Base-by-base conservation (phyloP, 345 rosid species). In the Moricandia moricandioides region DNA sequence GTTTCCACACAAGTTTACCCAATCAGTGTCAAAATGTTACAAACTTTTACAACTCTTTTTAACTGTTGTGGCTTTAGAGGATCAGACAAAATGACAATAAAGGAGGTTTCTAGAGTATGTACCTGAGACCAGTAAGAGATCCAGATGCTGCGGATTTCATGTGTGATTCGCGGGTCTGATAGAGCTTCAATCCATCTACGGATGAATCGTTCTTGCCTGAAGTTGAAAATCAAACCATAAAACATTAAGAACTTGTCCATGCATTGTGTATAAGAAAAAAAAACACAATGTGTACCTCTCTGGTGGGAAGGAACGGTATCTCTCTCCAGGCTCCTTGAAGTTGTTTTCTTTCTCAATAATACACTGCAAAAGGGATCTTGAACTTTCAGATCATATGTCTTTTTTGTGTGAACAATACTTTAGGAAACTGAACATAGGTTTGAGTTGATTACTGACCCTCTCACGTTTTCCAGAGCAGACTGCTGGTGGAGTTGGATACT, bases 241-340 rank as follows among this genome's bases (percentile, higher is more conserved):
- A 72, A 33, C 21, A 11, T 29, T 62, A 30, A 47, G 26, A 57
- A 17, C 8, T 12, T 10, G 27, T 10, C 5, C 26, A 59, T 26
- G 31, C 17, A 62, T 57, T 69, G 4, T 1, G 29, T 3, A 12
- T 13, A 21, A 2, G 12, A 5, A 11, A 62, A 6, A 5, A 56
- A 13, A 16, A 24, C 29, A 12, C 35, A 62, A 34, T 33, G 24
- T 13, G 0, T 83, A 91, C 97, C 97, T 92, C 84, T 90, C 96
- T 4, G 96, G 85, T 17, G 82, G 8, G 70, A 86, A 92, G 51
- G 96, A 85, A 26, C 94, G 85, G 82, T 90, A 92, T 82, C 96
- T 85, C 83, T 90, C 92, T 69, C 97, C 97, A 57, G 97, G 92
- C 79, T 92, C 91, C 79, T 90, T 87, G 82, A 92, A 92, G 85